Base-by-base conservation (phyloP, 2,329 filamentous ascomycete genomes). In the Alternaria rosae region DNA sequence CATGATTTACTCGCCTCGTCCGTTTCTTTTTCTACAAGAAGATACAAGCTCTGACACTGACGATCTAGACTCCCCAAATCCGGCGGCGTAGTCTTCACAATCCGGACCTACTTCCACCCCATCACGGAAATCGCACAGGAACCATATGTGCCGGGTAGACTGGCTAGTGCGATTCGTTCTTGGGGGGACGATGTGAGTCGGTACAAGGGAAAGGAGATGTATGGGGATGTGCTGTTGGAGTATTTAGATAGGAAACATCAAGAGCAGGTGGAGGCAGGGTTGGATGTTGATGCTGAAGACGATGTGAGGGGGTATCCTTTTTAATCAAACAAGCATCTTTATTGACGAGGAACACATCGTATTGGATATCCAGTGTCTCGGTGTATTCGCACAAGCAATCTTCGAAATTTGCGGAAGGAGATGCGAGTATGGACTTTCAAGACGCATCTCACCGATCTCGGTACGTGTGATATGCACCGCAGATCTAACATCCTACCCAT, bases 161-260 rank as follows among this genome's bases (percentile, higher is more conserved):
- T 96, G 71, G 92, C 92, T 3, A 92, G 90, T 69, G 92, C 91
- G 6, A 81, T 96, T 5, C 83, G 92, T 41, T 94, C 92, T 76
- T 95, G 92, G 92, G 91, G 90, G 1, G 88, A 90, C 44, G 89
- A 93, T 79, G 92, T 95, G 8, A 86, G 86, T 15, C 82, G 81
- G 68, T 96, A 97, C 76, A 95, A 95, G 81, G 92, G 93, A 0
- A 88, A 85, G 74, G 90, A 92, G 67, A 87, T 85, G 80, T 96
- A 93, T 77, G 86, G 84, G 20, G 87, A 89, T 25, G 89, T 94
- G 0, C 70, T 96, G 73, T 79, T 96, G 62, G 89, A 92, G 76
- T 96, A 90, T 78, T 77, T 96, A 63, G 92, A 96, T 78, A 71
- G 71, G 67, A 91, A 90, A 81, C 91, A 95, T 79, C 79, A 86